Evolutionary conservation across 331 rosid species (phyloP).

Genomic region (Dryas integrifolia): DNA sequence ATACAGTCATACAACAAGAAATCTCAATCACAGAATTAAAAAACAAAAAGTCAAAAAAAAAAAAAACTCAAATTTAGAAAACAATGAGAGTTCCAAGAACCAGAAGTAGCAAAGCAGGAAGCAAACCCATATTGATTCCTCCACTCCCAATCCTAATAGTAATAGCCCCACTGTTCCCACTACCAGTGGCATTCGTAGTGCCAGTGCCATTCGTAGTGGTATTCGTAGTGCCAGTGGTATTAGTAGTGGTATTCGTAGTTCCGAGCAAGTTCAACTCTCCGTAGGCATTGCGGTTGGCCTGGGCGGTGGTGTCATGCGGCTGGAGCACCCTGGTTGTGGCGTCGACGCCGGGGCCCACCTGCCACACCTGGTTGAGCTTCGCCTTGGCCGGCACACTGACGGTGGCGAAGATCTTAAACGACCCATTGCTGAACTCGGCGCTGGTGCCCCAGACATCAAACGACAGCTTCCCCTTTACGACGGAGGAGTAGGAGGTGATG

Average conservation of each 20-base stretch:
- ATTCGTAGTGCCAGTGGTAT: neutral
- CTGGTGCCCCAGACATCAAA: slow-evolving; percentile 28
- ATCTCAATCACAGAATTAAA: neutral
- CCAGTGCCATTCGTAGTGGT: neutral
- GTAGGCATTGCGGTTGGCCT: neutral
- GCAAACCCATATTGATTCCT: neutral
- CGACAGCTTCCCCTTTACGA: slow-evolving; percentile 17
- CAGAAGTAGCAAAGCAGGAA: slow-evolving; percentile 2
- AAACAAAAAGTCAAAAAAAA: neutral
- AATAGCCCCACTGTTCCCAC: slow-evolving; percentile 11
- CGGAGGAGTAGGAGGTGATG: neutral
- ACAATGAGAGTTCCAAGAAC: slow-evolving; percentile 15
- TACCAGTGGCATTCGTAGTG: neutral
- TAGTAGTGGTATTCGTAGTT: neutral
- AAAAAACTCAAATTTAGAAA: neutral
- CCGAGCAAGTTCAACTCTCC: neutral
- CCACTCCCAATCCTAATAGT: neutral
- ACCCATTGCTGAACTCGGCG: slow-evolving; percentile 10
- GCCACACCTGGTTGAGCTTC: slow-evolving; percentile 32
- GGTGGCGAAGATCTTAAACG: slow-evolving; percentile 27
- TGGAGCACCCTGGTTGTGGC: neutral
- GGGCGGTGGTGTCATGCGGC: neutral
- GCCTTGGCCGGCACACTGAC: slow-evolving; percentile 13
- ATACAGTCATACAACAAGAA: too few relatives aligned
- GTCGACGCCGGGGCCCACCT: slow-evolving; percentile 31